These are phyloP conservation scores for Lignosus rhinocerotis DNA, from an alignment of 1,284 basidiomycete genomes.

Conservation along the genomic window DNA sequence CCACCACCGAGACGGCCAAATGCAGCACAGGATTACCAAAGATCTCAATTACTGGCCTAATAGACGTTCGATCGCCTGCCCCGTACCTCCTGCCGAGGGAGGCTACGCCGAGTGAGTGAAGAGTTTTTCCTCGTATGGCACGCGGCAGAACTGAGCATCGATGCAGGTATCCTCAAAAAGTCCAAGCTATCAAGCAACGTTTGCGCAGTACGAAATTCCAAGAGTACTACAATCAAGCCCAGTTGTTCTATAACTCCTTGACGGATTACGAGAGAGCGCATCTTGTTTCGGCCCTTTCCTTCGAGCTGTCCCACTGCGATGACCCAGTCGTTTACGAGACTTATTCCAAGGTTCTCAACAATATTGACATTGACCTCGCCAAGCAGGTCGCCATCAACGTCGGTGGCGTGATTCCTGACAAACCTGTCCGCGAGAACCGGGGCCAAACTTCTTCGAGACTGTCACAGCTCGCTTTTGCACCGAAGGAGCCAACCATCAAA, in stretches of 20 bases:
- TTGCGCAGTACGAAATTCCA: slow-evolving; percentile 71
- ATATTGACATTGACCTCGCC: slow-evolving; percentile 72
- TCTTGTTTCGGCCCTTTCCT: slow-evolving; percentile 65
- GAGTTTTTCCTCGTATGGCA: too few relatives aligned
- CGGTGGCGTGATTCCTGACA: slow-evolving; percentile 56
- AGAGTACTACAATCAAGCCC: slow-evolving; percentile 69
- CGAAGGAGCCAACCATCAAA: slow-evolving; percentile 64
- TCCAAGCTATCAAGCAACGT: slow-evolving; percentile 70
- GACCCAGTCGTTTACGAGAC: slow-evolving; percentile 69
- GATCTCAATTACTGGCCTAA: slow-evolving; percentile 78
- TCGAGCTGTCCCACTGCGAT: slow-evolving; percentile 80
- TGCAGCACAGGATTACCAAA: slow-evolving; percentile 59
- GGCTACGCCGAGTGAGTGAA: slow-evolving; percentile 58
- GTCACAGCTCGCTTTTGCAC: slow-evolving; percentile 60
- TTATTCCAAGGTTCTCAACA: slow-evolving; percentile 65
- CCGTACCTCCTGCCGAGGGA: slow-evolving; percentile 49
- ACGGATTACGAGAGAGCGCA: slow-evolving; percentile 65
- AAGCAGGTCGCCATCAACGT: slow-evolving; percentile 63
- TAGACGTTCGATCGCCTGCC: slow-evolving; percentile 55
- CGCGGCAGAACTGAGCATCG: background rate
- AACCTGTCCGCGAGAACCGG: slow-evolving; percentile 51
- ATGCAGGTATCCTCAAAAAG: slow-evolving; percentile 46
- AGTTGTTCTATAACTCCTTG: slow-evolving; percentile 83
- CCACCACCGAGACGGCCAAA: slow-evolving; percentile 67
- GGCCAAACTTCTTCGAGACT: slow-evolving; percentile 54